These are phyloP conservation scores for Rhodotorula graminis DNA, from an alignment of 768 basidiomycete species.

Conservation along the genomic window DNA sequence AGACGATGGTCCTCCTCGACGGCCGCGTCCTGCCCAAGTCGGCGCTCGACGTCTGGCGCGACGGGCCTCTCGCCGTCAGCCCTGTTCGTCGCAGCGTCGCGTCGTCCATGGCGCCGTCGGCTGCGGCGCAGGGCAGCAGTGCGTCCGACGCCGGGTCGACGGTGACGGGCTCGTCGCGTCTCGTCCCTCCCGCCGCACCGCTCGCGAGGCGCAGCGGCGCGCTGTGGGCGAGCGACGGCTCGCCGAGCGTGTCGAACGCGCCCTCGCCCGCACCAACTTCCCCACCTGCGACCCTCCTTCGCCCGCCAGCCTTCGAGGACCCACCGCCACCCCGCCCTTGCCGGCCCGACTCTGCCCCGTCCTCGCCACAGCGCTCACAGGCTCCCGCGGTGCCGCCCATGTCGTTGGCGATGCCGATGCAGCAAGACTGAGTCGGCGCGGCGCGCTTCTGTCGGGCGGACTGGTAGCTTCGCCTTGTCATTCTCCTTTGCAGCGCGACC, in stretches of 20 bases:
- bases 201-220: neutral
- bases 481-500: no score
- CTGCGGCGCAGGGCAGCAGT: neutral
- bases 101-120: neutral
- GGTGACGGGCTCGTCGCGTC: neutral
- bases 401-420: neutral
- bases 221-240: neutral
- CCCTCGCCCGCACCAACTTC: neutral
- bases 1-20: constrained; percentile 7
- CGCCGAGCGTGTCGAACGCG: neutral
- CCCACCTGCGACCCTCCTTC: neutral
- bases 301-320: neutral
- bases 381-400: neutral
- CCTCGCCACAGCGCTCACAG: neutral
- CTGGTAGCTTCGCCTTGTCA: no score
- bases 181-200: neutral
- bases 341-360: neutral
- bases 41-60: constrained; percentile 23
- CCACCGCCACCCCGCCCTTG: neutral
- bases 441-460: no score
- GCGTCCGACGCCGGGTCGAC: neutral
- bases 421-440: no score
- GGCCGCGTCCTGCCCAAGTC: constrained; percentile 21
- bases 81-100: neutral
- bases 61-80: neutral